phyloP scores from a whole-genome alignment of 108 stramenopile genomes.

The Poteriospumella lacustris region DNA sequence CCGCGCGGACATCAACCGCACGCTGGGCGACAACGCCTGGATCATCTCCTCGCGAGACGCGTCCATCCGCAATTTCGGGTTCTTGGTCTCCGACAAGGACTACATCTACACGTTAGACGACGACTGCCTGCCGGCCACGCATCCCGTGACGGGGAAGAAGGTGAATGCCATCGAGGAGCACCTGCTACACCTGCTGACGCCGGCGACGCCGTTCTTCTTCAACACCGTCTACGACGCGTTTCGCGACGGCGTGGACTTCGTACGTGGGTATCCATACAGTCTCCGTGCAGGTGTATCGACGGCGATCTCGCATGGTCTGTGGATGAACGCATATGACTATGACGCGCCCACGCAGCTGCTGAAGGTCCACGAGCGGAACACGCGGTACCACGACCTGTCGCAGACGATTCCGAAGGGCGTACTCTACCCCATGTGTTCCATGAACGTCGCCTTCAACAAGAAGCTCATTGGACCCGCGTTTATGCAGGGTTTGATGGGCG shows the following conservation, averaged over 20 bases:
- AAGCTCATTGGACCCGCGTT: background rate
- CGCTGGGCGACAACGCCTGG: background rate
- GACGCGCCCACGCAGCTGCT: background rate
- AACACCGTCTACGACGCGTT: background rate
- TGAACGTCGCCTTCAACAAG: background rate
- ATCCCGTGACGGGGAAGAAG: no score
- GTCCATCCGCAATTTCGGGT: background rate
- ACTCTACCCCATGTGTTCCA: background rate
- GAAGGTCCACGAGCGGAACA: background rate
- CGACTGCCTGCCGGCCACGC: background rate
- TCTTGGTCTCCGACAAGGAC: background rate
- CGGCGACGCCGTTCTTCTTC: background rate
- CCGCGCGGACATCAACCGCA: background rate
- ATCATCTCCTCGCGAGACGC: background rate
- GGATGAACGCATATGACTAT: background rate
- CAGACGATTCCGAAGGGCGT: background rate
- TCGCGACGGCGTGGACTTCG: background rate
- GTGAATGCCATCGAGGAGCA: background rate
- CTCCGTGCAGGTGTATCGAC: background rate
- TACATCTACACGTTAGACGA: background rate
- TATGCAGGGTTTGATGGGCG: background rate
- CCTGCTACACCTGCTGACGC: background rate
- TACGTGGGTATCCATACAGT: background rate
- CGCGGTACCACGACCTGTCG: background rate
- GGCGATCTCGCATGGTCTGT: background rate